Percentiles rank a stretch among this genome's conserved stretches.
Conservation (phyloP, 306 rosid genomes). For the Benincasa hispida region DNA sequence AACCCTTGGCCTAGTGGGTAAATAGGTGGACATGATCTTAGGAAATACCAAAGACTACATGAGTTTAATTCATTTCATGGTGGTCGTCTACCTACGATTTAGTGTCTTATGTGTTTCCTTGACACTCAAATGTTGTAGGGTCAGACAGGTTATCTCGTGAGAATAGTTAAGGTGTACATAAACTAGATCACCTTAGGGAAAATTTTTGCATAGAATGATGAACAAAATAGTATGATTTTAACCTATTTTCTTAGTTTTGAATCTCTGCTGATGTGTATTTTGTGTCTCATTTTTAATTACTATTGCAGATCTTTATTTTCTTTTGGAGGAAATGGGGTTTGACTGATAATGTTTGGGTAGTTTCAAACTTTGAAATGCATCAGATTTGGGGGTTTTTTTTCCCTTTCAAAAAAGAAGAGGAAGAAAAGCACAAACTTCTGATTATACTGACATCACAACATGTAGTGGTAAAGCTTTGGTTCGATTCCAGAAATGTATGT, state of each 20-base stretch:
- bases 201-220: no score
- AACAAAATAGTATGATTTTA: neutral
- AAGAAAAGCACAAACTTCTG: neutral
- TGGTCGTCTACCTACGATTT: no score
- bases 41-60: no score
- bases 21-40: no score
- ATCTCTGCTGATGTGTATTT: neutral
- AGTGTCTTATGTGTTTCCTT: no score
- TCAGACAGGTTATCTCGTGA: no score
- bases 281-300: neutral
- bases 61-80: no score
- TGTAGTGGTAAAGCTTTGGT: neutral
- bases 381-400: neutral
- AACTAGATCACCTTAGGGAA: no score
- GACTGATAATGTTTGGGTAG: neutral
- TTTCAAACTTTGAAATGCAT: neutral
- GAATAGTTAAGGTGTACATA: no score
- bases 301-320: neutral
- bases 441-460: neutral
- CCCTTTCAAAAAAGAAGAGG: neutral
- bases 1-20: no score
- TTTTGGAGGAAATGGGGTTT: neutral
- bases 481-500: neutral
- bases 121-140: no score
- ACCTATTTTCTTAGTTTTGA: neutral